Evolutionary conservation across 495 filamentous ascomycete genomes (phyloP), one percentile per base, ranked within the genome.

Genomic region (Cercophora samala): DNA sequence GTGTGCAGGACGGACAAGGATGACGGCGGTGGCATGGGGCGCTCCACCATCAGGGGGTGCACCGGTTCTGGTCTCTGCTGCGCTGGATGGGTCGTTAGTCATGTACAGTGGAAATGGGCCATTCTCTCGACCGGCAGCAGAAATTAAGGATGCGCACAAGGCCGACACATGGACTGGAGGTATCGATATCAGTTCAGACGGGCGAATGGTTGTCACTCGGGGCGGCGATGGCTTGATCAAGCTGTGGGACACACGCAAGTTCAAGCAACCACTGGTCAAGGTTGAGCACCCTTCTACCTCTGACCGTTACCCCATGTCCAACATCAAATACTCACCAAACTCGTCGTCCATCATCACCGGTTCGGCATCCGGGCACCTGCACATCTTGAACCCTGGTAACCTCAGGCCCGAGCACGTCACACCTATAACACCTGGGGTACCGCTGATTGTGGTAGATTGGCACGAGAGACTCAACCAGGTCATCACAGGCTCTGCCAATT

Each of bases 391-490:
- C 72, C 88, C 95, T 0, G 93, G 92, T 23, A 97, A 94, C 42
- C 80, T 99, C 63, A 88, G 82, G 66, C 85, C 93, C 2, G 91
- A 97, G 73, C 86, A 93, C 25, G 86, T 93, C 64, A 95, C 94
- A 4, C 82, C 91, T 18, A 87, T 99, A 29, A 96, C 95, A 0
- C 89, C 91, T 0, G 89, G 89, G 6, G 90, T 88, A 4, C 86
- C 94, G 0, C 79, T 98, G 23, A 91, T 97, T 66, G 87, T 89
- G 5, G 91, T 96, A 18, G 81, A 91, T 65, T 98, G 96, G 94
- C 94, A 97, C 73, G 82, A 91, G 23, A 96, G 92, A 75, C 87
- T 99, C 64, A 98, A 99, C 74, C 95, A 99, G 74, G 97, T 99
- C 68, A 76, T 98, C 67, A 96, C 93, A 2, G 93, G 93, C 64